phyloP scores from a whole-genome alignment of 441 rosid genomes.

The Erodium texanum region DNA sequence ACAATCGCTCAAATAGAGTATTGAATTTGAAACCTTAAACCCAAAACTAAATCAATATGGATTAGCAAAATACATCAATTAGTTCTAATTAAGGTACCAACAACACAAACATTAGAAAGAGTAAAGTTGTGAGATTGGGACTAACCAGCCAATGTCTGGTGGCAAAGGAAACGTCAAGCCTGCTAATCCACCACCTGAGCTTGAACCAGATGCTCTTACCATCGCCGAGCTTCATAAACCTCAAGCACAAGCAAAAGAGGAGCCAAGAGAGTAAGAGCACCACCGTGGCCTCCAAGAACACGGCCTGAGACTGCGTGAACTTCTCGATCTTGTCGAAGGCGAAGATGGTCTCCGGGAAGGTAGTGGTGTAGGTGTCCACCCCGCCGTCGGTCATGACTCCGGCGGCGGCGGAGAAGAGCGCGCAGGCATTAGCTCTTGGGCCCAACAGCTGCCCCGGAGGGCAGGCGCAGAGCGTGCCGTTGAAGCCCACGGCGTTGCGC shows the following conservation, averaged over 20 bases:
- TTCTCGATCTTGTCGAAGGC: slow-evolving; percentile 65
- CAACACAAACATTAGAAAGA: not conserved
- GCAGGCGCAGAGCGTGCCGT: slow-evolving; percentile 16
- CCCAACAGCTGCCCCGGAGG: slow-evolving; percentile 13
- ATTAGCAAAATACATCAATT: not conserved
- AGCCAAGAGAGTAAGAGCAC: slow-evolving; percentile 75
- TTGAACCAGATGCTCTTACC: slow-evolving; percentile 65
- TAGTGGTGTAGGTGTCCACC: slow-evolving; percentile 28
- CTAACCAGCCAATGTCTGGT: slow-evolving; percentile 97
- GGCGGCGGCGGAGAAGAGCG: slow-evolving; percentile 18
- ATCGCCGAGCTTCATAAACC: slow-evolving; percentile 73
- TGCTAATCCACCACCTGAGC: slow-evolving; percentile 89
- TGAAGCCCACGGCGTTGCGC: slow-evolving; percentile 3
- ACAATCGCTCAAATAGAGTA: too few species aligned
- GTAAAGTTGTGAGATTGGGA: slow-evolving; percentile 7
- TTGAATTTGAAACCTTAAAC: too few species aligned
- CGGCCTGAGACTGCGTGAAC: slow-evolving; percentile 86
- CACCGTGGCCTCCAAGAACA: slow-evolving; percentile 83
- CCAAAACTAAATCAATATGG: not conserved
- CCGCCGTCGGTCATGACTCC: slow-evolving; percentile 41
- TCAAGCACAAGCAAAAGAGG: slow-evolving; percentile 49
- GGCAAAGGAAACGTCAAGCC: slow-evolving; percentile 79
- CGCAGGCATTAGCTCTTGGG: slow-evolving; percentile 7
- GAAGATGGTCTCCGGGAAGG: slow-evolving; percentile 60
- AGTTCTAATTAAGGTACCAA: not conserved